Evolutionary conservation across 2,329 filamentous ascomycete species (phyloP), one percentile per base, ranked within the genome.

Genomic region (Colletotrichum musicola): DNA sequence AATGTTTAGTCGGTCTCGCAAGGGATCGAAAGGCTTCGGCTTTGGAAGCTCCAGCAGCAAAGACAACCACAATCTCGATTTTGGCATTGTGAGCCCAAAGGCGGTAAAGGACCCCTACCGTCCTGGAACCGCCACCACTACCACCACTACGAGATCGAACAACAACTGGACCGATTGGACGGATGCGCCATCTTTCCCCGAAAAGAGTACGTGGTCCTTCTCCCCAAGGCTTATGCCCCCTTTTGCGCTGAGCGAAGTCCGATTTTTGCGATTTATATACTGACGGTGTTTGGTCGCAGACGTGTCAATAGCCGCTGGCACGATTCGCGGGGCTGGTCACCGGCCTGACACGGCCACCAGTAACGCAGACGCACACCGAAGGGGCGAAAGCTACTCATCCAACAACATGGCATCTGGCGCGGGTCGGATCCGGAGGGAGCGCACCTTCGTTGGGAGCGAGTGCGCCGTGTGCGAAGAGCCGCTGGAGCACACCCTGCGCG

Each of bases 391-490:
- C 70, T 73, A 74, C 64, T 56, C 66, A 13, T 69, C 69, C 78
- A 77, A 81, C 73, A 68, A 58, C 50, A 83, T 83, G 81, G 75
- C 81, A 40, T 81, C 79, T 70, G 80, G 79, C 53, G 75, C 92
- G 60, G 94, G 97, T 76, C 88, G 93, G 22, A 91, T 88, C 75
- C 91, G 96, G 77, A 88, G 95, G 77, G 95, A 98, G 81, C 89
- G 96, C 77, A 99, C 95, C 2, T 98, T 98, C 81, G 93, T 98
- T 62, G 96, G 96, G 53, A 94, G 90, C 78, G 93, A 97, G 82
- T 99, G 96, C 81, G 93, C 95, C 58, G 95, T 98, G 16, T 99
- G 96, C 78, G 96, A 99, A 79, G 96, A 99, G 82, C 95, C 95
- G 3, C 83, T 99, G 71, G 96, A 98, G 81, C 95, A 98, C 80